These are phyloP conservation scores for Prasinococcaceae sp. DNA, from an alignment of 139 green algal species.

Conservation along the genomic window DNA sequence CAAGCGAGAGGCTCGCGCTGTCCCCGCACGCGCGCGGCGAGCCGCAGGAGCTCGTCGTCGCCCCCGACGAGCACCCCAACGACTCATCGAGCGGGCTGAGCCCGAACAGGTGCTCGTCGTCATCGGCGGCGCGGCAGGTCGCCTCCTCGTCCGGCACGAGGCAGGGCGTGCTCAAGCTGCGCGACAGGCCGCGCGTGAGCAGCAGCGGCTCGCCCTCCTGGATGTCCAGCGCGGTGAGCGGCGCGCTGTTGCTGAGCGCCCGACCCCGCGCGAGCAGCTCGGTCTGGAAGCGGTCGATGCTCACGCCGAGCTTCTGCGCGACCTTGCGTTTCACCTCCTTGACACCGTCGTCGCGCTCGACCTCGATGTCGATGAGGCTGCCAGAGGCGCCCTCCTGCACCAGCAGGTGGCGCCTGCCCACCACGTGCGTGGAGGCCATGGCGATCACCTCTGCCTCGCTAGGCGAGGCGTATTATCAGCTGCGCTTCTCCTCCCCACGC, in stretches of 20 bases:
- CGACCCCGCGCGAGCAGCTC: constrained; percentile 13
- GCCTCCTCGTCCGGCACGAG: neutral
- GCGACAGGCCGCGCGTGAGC: neutral
- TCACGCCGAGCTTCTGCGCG: constrained; percentile 6
- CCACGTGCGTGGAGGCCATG: no score
- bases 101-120: neutral
- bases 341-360: constrained; percentile 14
- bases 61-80: neutral
- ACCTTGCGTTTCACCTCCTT: constrained; percentile 14
- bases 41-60: neutral
- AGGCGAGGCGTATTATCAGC: no score
- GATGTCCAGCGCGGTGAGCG: constrained; percentile 5
- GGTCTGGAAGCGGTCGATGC: constrained; percentile 12
- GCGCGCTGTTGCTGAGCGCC: neutral
- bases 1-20: neutral
- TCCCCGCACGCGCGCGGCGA: neutral
- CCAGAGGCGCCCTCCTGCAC: no score
- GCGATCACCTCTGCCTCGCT: no score
- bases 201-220: constrained; percentile 4
- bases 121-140: neutral
- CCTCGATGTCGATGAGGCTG: constrained; percentile 9
- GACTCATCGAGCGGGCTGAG: neutral
- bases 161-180: constrained; percentile 10
- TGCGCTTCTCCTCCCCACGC: no score
- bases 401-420: no score